Evolutionary conservation across 768 basidiomycete species (phyloP).

Genomic region (Crucibulum laeve): DNA sequence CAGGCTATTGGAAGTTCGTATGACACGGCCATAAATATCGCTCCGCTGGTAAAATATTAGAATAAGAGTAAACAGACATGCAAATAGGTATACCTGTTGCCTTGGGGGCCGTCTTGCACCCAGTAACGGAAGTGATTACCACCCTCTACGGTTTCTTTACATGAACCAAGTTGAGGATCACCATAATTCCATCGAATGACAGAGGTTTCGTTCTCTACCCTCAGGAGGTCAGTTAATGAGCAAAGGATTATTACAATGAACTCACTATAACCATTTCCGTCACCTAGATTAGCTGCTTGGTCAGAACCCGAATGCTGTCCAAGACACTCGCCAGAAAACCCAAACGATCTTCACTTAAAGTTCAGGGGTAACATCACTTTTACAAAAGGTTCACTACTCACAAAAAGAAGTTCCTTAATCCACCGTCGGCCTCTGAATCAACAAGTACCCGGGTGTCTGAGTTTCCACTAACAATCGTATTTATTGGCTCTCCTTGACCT

Average conservation of each 20-base stretch:
- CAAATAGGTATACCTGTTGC: constrained; percentile 44
- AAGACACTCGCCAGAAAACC: constrained; percentile 75
- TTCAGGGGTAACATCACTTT: neutral
- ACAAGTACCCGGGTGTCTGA: constrained; percentile 70
- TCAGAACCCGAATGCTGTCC: constrained; percentile 71
- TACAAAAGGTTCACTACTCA: neutral
- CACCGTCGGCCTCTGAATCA: constrained; percentile 57
- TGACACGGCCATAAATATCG: constrained; percentile 71
- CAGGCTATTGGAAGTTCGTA: constrained; percentile 66
- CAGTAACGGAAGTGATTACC: constrained; percentile 90
- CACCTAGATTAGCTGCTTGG: constrained; percentile 79
- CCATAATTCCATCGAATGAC: constrained; percentile 86
- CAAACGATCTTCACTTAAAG: constrained; percentile 58
- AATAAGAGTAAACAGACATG: constrained; percentile 1
- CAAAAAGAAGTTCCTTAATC: constrained; percentile 71
- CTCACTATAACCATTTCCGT: constrained; percentile 71
- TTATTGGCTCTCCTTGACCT: constrained; percentile 85
- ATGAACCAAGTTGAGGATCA: constrained; percentile 77
- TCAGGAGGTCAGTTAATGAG: neutral
- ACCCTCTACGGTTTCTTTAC: constrained; percentile 79
- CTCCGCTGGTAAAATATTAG: constrained; percentile 39
- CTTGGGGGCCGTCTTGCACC: constrained; percentile 66
- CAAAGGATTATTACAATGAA: constrained; percentile 7
- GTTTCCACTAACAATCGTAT: constrained; percentile 71
- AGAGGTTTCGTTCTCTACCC: constrained; percentile 71